Percentiles rank a stretch among this genome's conserved stretches.
phyloP scores from a whole-genome alignment of 345 rosid species.

The Draba incana region DNA sequence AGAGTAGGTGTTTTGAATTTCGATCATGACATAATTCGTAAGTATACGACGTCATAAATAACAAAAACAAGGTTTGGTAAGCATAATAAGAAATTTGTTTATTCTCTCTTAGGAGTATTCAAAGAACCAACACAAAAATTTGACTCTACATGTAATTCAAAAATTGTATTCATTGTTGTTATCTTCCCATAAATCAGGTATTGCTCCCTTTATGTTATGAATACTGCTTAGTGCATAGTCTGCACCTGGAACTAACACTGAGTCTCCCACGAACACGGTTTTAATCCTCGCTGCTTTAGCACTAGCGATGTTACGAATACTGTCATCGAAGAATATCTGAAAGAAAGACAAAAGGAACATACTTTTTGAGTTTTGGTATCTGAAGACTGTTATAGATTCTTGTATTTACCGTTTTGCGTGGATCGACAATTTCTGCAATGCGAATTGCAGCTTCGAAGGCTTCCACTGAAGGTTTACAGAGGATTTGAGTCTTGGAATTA shows the following conservation, averaged over 20 bases:
- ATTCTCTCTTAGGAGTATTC: no score
- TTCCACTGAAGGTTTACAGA: constrained; percentile 72
- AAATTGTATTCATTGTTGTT: no score
- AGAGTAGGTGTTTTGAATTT: no score
- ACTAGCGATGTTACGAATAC: constrained; percentile 74
- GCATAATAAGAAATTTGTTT: no score
- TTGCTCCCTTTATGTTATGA: constrained; percentile 81
- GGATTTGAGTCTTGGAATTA: constrained; percentile 35
- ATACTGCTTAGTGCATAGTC: constrained; percentile 77
- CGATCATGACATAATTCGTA: no score
- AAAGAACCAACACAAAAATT: no score
- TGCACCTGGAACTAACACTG: constrained; percentile 65
- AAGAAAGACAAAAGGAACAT: background rate
- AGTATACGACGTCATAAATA: no score
- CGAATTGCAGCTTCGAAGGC: constrained; percentile 70
- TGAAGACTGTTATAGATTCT: background rate
- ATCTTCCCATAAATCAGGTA: constrained; percentile 79
- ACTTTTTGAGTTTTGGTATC: constrained; percentile 7
- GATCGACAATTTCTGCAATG: constrained; percentile 58
- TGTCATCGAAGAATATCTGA: constrained; percentile 90
- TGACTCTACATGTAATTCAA: no score
- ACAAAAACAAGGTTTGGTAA: no score
- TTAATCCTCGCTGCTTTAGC: constrained; percentile 78
- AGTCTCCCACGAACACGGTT: constrained; percentile 80
- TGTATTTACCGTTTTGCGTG: constrained; percentile 64